Evolutionary conservation across 352 stramenopile genomes (phyloP).

Genomic region (Phytophthora meadii): DNA sequence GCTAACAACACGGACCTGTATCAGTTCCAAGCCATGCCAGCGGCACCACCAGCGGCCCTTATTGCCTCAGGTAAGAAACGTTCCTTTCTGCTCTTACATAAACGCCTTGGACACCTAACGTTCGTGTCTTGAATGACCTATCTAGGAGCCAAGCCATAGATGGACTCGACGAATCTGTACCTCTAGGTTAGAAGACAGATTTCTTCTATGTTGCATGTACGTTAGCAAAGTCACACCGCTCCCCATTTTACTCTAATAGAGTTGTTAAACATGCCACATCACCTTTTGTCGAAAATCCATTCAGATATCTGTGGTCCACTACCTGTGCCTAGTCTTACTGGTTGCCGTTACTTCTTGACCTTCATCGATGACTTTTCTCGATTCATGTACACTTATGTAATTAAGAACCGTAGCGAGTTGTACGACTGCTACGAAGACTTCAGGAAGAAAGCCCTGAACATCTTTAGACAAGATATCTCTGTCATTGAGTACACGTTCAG

Average conservation of each 20-base stretch:
- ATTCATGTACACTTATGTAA: conserved; percentile 25
- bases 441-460: too few species aligned
- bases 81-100: background rate
- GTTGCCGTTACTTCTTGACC: conserved; percentile 19
- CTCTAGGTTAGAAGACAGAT: too few species aligned
- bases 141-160: background rate
- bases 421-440: conserved; percentile 18
- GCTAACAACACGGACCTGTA: conserved; percentile 6
- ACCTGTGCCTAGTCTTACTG: too few species aligned
- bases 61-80: conserved; percentile 12
- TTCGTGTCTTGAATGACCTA: background rate
- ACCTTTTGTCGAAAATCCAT: conserved; percentile 8
- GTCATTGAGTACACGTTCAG: too few species aligned
- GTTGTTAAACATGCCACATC: too few species aligned
- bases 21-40: conserved; percentile 14
- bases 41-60: background rate
- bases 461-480: too few species aligned
- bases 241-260: too few species aligned
- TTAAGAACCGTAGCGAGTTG: conserved; percentile 11
- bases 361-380: conserved; percentile 32
- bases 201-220: too few species aligned
- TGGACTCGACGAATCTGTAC: background rate
- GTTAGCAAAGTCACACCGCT: too few species aligned
- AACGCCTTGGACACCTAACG: background rate
- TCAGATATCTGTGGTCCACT: background rate